Evolutionary conservation across 2,329 filamentous ascomycete genomes (phyloP).

Genomic region (Neofusicoccum kwambonambiense): DNA sequence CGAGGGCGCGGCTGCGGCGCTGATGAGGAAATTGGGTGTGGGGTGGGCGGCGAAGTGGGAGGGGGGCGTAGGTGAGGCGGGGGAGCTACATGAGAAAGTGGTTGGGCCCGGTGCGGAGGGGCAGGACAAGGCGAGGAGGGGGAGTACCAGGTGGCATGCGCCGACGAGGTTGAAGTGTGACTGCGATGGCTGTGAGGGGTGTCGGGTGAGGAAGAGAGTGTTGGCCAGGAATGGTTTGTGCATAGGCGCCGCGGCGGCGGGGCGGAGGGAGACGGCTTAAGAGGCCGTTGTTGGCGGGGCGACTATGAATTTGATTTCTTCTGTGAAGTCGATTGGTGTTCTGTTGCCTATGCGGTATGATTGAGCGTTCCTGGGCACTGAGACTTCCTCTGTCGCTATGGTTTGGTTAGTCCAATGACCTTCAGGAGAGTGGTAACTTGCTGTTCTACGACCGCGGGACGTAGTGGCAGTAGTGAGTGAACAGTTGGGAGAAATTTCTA

Average conservation of each 20-base stretch:
- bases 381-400: background rate
- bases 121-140: background rate
- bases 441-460: too few relatives aligned
- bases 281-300: background rate
- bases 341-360: background rate
- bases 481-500: background rate
- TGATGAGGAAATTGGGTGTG: background rate
- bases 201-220: background rate
- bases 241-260: background rate
- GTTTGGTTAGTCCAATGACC: too few relatives aligned
- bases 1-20: background rate
- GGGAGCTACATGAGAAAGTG: background rate
- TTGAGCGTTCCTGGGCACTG: too few relatives aligned
- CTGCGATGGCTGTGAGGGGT: conserved; percentile 9
- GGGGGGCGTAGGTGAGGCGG: background rate
- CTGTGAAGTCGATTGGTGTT: background rate
- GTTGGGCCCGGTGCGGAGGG: background rate
- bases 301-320: background rate
- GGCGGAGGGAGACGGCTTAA: conserved; percentile 13
- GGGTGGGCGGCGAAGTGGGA: background rate
- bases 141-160: background rate
- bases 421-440: too few relatives aligned
- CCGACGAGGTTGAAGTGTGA: conserved; percentile 5
- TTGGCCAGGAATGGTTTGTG: conserved; percentile 13
- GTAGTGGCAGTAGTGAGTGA: too few relatives aligned